Base-by-base conservation (phyloP, 306 rosid species). In the Medicago arabica region DNA sequence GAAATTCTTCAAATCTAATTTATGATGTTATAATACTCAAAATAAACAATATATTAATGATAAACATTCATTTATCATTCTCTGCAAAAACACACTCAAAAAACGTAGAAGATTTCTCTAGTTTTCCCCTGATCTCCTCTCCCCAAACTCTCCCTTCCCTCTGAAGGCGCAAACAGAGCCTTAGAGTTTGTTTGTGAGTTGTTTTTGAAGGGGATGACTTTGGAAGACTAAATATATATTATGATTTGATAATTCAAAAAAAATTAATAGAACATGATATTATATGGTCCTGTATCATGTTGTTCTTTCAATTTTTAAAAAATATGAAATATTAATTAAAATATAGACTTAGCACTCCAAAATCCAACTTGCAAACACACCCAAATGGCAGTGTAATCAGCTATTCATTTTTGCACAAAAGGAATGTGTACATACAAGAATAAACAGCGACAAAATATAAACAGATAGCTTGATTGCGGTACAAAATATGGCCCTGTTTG, bases 381-480 rank as follows among this genome's bases (percentile, higher is more conserved):
- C 8, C 54, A 67, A 21, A 14, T 46, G 31, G 23, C 50, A 47
- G 39, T 13, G 31, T 66, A 53, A 54, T 16, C 15, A 40, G 55
- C 46, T 14, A 66, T 67, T 67, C 18, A 51, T 49, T 9, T n/a
- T 73, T 9, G 38, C 50, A 61, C 14, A 51, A 51, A 2, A 74
- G 62, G 13, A 19, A 60, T 64, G 8, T 9, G 11, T 38, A 19
- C 19, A 41, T 0, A 55, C 12, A 25, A 11, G 46, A 55, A 58
- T 67, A 31, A 67, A 43, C 34, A 50, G 6, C 62, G 18, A 2
- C 13, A 61, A 28, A 28, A 28, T 28, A 28, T 28, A 28, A 28
- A 3, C 31, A 28, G 31, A 28, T 28, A 28, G 31, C 31, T 28
- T 28, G 31, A 28, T 28, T 28, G 31, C 31, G 3, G 31, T 28